A percentile compares a stretch with the other conserved stretches of the same genome.
Conservation (phyloP, 179 eudicot genomes). For the Beta lomatogona region DNA sequence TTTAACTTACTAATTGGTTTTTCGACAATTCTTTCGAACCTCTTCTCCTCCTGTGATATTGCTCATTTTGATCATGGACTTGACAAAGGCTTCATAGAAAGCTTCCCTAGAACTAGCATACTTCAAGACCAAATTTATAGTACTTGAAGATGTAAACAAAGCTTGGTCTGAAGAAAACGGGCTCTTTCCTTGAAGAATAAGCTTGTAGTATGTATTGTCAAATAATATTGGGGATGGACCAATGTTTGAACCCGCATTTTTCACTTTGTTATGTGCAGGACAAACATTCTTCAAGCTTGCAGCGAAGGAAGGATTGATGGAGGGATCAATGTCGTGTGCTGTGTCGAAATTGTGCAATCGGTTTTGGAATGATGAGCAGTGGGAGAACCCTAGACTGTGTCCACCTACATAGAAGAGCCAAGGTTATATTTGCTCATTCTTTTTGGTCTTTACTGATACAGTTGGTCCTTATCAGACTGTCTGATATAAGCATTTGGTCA, state of each 20-base stretch:
- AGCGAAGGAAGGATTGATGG: constrained; percentile 66
- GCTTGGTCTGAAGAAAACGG: constrained; percentile 77
- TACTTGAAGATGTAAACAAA: constrained; percentile 48
- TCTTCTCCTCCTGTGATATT: constrained; percentile 73
- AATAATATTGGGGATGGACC: constrained; percentile 64
- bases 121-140: constrained; percentile 56
- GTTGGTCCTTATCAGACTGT: no score
- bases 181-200: constrained; percentile 67
- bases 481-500: background rate
- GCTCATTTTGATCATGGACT: constrained; percentile 94
- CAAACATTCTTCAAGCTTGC: constrained; percentile 51
- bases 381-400: constrained; percentile 96
- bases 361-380: constrained; percentile 89
- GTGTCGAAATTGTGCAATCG: constrained; percentile 75
- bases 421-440: no score
- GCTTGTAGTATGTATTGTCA: constrained; percentile 75
- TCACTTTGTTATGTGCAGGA: constrained; percentile 57
- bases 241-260: constrained; percentile 57
- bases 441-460: no score
- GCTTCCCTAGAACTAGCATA: constrained; percentile 60
- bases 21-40: constrained; percentile 64
- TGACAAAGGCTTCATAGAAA: constrained; percentile 64
- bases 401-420: constrained; percentile 55
- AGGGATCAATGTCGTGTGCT: constrained; percentile 63
- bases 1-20: constrained; percentile 32